A percentile compares a stretch with the other conserved stretches of the same genome.
Evolutionary conservation across 1,139 yeast genomes (phyloP).

Genomic region (Sugiyamaella pinicola): DNA sequence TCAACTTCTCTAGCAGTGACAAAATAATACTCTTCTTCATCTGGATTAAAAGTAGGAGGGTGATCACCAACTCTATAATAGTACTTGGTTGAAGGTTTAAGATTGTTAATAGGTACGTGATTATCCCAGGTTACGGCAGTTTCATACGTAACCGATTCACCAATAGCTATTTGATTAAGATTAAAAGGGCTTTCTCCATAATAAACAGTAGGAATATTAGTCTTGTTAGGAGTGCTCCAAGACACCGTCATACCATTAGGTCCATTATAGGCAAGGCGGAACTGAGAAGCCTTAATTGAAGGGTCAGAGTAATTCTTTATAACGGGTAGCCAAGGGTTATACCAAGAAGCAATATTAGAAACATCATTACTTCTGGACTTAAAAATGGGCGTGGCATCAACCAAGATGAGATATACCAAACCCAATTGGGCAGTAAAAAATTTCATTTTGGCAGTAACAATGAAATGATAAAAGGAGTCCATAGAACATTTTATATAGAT

Average conservation of each 20-base stretch:
- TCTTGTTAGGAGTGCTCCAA: constrained; percentile 35
- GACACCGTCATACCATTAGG: constrained; percentile 35
- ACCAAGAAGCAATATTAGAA: constrained; percentile 4
- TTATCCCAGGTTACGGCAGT: constrained; percentile 38
- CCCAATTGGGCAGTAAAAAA: constrained; percentile 1
- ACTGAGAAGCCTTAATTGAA: constrained; percentile 26
- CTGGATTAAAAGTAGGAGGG: neutral
- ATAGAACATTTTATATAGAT: too few relatives aligned
- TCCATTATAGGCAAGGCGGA: constrained; percentile 37
- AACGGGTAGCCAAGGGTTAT: constrained; percentile 13
- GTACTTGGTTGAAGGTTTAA: constrained; percentile 37
- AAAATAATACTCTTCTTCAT: constrained; percentile 18
- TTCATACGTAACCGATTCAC: constrained; percentile 33
- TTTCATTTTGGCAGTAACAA: neutral
- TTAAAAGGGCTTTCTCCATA: constrained; percentile 33
- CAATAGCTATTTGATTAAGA: constrained; percentile 29
- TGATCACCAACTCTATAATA: constrained; percentile 35
- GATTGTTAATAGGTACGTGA: constrained; percentile 36
- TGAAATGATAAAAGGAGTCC: too few relatives aligned
- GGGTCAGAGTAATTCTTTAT: constrained; percentile 21
- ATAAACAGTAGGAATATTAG: constrained; percentile 32
- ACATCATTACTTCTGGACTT: neutral
- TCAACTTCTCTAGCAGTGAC: constrained; percentile 24
- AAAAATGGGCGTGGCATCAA: constrained; percentile 3
- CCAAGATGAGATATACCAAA: neutral